phyloP scores from a whole-genome alignment of 305 asterid species.

The Galium porrigens region DNA sequence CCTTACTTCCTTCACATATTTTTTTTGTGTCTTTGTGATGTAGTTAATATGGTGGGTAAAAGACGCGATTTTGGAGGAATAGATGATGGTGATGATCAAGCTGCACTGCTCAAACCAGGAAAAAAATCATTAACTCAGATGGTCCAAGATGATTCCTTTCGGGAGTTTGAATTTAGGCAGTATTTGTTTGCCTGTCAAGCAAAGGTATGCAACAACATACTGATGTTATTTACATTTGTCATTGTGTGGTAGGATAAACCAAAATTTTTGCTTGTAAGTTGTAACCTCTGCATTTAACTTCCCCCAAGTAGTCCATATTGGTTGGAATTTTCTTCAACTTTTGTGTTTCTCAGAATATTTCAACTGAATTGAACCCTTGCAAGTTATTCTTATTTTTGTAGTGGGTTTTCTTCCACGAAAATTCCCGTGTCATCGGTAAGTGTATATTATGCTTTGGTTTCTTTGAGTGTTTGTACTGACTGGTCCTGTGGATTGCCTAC shows the following conservation, averaged over 20 bases:
- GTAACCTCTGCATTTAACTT: background rate
- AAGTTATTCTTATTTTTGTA: too few species aligned
- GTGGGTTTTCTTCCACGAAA: background rate
- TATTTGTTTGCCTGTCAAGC: constrained; percentile 96
- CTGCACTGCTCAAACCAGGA: constrained; percentile 65
- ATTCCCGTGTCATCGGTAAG: background rate
- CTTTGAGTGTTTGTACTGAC: background rate
- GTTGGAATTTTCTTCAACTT: background rate
- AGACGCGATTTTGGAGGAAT: constrained; percentile 82
- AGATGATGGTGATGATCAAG: constrained; percentile 81
- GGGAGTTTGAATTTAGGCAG: constrained; percentile 96
- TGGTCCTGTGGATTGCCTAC: background rate
- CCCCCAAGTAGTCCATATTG: background rate
- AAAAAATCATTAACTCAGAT: constrained; percentile 62
- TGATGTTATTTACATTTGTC: constrained; percentile 14
- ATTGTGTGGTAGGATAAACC: constrained; percentile 16
- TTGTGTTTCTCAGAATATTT: background rate
- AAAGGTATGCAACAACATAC: constrained; percentile 43
- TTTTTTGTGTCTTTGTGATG: constrained; percentile 20
- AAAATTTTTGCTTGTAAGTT: constrained; percentile 4
- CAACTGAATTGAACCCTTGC: background rate
- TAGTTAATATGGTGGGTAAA: constrained; percentile 61
- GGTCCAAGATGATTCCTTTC: constrained; percentile 79
- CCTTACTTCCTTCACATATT: background rate
- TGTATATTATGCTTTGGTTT: background rate